Conservation (phyloP, 1,139 yeast genomes). For the Groenewaldozyma sp. region DNA sequence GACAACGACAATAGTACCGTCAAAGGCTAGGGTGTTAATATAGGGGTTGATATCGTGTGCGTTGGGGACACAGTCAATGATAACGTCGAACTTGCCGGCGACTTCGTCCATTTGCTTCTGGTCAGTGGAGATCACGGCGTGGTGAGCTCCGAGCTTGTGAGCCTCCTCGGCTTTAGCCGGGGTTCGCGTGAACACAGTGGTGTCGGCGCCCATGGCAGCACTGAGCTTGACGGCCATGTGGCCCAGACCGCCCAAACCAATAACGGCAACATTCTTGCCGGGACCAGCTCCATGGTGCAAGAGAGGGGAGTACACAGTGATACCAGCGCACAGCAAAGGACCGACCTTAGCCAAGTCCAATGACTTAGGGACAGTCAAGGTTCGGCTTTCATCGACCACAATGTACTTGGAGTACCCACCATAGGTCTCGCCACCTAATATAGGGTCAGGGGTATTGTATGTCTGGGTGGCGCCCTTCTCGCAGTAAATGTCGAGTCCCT, state of each 20-base stretch:
- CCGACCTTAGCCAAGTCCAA: conserved; percentile 42
- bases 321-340: conserved; percentile 61
- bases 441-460: conserved; percentile 25
- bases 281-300: conserved; percentile 41
- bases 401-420: conserved; percentile 58
- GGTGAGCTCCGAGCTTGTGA: conserved; percentile 30
- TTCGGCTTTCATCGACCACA: conserved; percentile 45
- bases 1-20: conserved; percentile 23
- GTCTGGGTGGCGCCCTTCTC: conserved; percentile 33
- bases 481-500: conserved; percentile 46
- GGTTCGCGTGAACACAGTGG: conserved; percentile 40
- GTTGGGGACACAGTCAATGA: conserved; percentile 23
- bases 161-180: conserved; percentile 39
- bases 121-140: conserved; percentile 8
- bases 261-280: conserved; percentile 40
- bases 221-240: conserved; percentile 48
- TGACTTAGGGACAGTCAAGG: conserved; percentile 48
- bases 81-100: conserved; percentile 19
- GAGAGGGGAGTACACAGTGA: conserved; percentile 53
- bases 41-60: conserved; percentile 21
- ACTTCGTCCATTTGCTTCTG: conserved; percentile 12
- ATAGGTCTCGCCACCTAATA: conserved; percentile 30
- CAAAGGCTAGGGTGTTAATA: conserved; percentile 17
- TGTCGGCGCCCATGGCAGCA: conserved; percentile 45
- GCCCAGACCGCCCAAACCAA: conserved; percentile 51